A percentile compares a stretch with the other conserved stretches of the same genome.
These are phyloP conservation scores for Cyberlindnera samutprakarnensis DNA, from an alignment of 805 yeast genomes.

Conservation along the genomic window DNA sequence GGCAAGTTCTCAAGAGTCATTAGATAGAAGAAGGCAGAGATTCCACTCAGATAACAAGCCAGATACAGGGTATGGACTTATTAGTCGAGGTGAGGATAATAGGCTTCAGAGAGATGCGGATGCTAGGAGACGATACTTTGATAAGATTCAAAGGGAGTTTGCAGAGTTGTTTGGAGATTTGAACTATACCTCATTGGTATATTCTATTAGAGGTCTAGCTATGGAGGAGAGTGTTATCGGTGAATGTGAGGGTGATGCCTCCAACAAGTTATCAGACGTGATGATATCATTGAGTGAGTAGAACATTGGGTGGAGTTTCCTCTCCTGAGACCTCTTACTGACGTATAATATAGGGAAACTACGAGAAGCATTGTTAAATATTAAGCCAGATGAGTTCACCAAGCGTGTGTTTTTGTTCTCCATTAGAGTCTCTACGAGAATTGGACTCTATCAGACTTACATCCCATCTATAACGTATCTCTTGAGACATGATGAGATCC, in stretches of 20 bases:
- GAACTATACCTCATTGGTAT: constrained; percentile 1
- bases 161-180: background rate
- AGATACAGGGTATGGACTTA: constrained; percentile 37
- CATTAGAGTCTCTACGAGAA: constrained; percentile 36
- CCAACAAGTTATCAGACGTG: constrained; percentile 14
- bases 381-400: constrained; percentile 33
- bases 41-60: constrained; percentile 24
- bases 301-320: background rate
- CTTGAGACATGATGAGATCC: constrained; percentile 11
- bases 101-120: constrained; percentile 36
- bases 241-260: too few species aligned
- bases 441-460: constrained; percentile 51
- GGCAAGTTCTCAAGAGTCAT: constrained; percentile 6
- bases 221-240: too few species aligned
- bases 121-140: constrained; percentile 35
- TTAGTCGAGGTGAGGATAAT: constrained; percentile 54
- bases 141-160: constrained; percentile 26
- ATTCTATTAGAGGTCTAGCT: constrained; percentile 1
- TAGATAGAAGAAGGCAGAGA: constrained; percentile 25
- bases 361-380: constrained; percentile 44
- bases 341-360: constrained; percentile 32
- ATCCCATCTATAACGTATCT: constrained; percentile 42
- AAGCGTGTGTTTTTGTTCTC: constrained; percentile 43
- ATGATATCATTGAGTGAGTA: constrained; percentile 28
- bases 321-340: too few species aligned